Evolutionary conservation across 805 yeast species (phyloP), one percentile per base, ranked within the genome.

Genomic region (Pichia eremophila): DNA sequence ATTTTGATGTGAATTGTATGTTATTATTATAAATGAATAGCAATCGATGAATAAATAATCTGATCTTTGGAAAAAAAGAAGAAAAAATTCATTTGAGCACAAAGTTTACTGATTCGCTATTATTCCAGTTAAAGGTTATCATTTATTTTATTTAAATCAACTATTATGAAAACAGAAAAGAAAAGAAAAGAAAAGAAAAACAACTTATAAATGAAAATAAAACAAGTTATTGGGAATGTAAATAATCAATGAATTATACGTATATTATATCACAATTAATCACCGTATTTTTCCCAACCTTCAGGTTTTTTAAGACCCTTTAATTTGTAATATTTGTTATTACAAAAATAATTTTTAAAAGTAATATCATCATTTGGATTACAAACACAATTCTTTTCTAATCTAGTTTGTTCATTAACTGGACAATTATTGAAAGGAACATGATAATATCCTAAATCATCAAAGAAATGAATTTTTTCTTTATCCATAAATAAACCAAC

Each of bases 371-470:
- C 78, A 17, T 69, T 66, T 47, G 84, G 83, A 55, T 81, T 71
- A 68, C 96, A 88, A 51, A 76, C 71, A 73, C 97, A 89, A 56
- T 73, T 81, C 57, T 77, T 74, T 40, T 71, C 67, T 41, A 62
- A 49, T 63, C 90, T 78, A n/a, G 77, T 70, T 18, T 65, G 65
- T 46, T 73, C 72, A 57, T 83, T 81, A 48, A 82, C 69, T 5
- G 96, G 96, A 74, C 95, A 85, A 66, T 81, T 79, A 59, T 76
- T 69, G 77, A 81, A 86, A 22, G 95, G 95, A 50, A 74, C 81
- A 62, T 87, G 96, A 69, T 62, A 84, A 66, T 88, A 87, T 45
- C 95, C 95, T 52, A 87, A 77, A 59, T 87, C 95, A 50, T 78
- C 83, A 62, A 89, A 89, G 73, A 83, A 79, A 60, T 88, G 95